Base-by-base conservation (phyloP, 2,329 filamentous ascomycete species). In the Ampelomyces quisqualis region DNA sequence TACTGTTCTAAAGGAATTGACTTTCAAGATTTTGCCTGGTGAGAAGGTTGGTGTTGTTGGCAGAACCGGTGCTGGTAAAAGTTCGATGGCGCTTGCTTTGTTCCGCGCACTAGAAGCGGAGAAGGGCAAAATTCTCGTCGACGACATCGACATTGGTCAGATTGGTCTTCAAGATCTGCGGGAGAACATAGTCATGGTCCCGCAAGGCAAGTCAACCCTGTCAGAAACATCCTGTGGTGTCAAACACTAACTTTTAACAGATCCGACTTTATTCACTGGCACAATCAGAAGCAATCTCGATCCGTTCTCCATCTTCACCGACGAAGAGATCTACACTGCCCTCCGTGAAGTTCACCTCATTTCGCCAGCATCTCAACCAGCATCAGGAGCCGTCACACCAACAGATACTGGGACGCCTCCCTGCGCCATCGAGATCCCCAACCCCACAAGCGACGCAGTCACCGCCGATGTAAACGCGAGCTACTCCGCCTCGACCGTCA, bases 41-140 rank as follows among this genome's bases (percentile, higher is more conserved):
- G 89, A 98, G 70, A 96, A 96, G 74, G 88, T 98, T 13, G 93
- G 93, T 43, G 94, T 98, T 42, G 93, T 97, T 20, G 93, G 93
- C 38, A 82, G 93, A 46, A 98, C 93, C 0, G 93, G 93, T 47
- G 93, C 93, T 4, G 93, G 93, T 43, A 98, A 98, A 77, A 96
- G 90, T 64, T 97, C 93, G 3, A 76, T 98, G 38, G 90, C 93
- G 0, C 76, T 97, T 46, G 91, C 93, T 4, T 77, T 98, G 18
- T 97, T 98, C 81, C 84, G 93, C 42, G 90, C 90, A 1, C 76
- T 98, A 2, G 93, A 98, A 69, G 90, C 93, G 1, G 90, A 95
- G 58, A 78, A 81, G 52, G 93, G 93, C 57, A 88, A 86, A 65
- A 95, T 98, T 47, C 63, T 94, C 14, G 88, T 98, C 38, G 93